These are phyloP conservation scores for Phytophthora niederhauseri DNA, from an alignment of 352 stramenopile genomes.

Conservation along the genomic window DNA sequence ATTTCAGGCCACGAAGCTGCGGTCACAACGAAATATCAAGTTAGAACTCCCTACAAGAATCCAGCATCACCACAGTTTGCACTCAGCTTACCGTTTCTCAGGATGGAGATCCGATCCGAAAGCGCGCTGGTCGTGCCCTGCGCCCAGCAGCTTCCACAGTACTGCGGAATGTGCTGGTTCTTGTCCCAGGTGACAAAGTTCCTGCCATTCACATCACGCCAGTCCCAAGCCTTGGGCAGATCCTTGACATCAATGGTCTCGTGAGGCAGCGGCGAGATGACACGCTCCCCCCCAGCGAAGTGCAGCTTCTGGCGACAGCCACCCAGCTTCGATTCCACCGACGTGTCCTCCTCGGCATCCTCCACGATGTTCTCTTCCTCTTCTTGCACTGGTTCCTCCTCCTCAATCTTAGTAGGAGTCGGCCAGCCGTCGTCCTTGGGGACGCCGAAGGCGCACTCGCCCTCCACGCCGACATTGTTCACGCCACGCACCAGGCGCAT, in stretches of 20 bases:
- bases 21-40: constrained; percentile 4
- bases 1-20: constrained; percentile 84
- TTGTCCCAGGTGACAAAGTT: constrained; percentile 98
- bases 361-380: constrained; percentile 23
- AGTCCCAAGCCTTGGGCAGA: constrained; percentile 95
- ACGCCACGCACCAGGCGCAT: constrained; percentile 92
- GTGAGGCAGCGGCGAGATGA: constrained; percentile 77
- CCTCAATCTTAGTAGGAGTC: constrained; percentile 43
- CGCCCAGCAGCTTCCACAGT: constrained; percentile 94
- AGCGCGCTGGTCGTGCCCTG: constrained; percentile 90
- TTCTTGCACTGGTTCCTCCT: constrained; percentile 18
- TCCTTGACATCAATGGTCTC: constrained; percentile 77
- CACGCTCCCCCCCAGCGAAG: constrained; percentile 68
- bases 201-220: constrained; percentile 94
- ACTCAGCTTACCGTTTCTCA: constrained; percentile 71
- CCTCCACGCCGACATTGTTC: constrained; percentile 95
- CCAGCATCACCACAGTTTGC: neutral
- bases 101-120: constrained; percentile 92
- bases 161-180: constrained; percentile 98
- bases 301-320: constrained; percentile 68
- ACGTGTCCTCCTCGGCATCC: constrained; percentile 21
- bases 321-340: constrained; percentile 28
- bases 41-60: neutral
- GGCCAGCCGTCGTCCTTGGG: constrained; percentile 83
- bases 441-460: constrained; percentile 93